These are phyloP conservation scores for Diaporthe amygdali DNA, from an alignment of 2,329 filamentous ascomycete genomes.

Conservation along the genomic window DNA sequence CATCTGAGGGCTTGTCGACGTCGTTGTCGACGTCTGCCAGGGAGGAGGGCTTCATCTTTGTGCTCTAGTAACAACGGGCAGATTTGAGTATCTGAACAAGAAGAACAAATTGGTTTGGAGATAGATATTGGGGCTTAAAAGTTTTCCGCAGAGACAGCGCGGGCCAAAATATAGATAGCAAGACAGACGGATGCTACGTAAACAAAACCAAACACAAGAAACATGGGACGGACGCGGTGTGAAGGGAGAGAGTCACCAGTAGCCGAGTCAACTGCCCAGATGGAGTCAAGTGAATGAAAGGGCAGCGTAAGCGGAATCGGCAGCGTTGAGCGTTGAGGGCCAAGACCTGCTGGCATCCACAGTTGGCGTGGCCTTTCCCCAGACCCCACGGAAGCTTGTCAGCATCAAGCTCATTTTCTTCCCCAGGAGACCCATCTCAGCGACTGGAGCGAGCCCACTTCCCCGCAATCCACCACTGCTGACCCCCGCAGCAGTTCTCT, in stretches of 20 bases:
- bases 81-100: neutral
- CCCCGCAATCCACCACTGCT: neutral
- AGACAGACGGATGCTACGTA: neutral
- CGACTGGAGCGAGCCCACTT: neutral
- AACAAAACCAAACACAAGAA: neutral
- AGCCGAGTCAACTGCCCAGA: too few species aligned
- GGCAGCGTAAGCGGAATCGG: neutral
- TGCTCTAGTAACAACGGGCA: too few species aligned
- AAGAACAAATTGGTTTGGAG: neutral
- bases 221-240: neutral
- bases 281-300: neutral
- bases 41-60: slow-evolving; percentile 10
- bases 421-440: neutral
- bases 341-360: neutral
- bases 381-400: neutral
- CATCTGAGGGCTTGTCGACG: slow-evolving; percentile 28
- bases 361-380: neutral
- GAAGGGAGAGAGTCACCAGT: neutral
- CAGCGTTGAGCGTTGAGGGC: neutral
- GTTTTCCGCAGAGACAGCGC: neutral
- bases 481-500: neutral
- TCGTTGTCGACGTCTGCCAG: slow-evolving; percentile 6
- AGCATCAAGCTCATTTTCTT: neutral
- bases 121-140: neutral
- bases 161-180: neutral